phyloP scores from a whole-genome alignment of 2,329 filamentous ascomycete species.

The Pseudogymnoascus sp. region DNA sequence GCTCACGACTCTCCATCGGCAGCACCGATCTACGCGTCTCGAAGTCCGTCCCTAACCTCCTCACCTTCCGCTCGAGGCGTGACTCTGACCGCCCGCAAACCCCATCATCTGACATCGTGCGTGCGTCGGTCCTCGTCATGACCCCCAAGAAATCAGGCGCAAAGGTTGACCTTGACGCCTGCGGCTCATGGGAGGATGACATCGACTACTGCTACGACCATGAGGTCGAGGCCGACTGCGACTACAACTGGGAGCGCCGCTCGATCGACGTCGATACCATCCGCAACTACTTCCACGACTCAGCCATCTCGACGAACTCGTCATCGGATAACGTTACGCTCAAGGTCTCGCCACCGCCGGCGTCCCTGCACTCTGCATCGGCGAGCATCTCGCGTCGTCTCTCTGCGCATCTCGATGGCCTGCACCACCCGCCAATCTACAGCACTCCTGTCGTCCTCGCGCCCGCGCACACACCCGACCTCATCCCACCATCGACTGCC shows the following conservation, averaged over 20 bases:
- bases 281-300: neutral
- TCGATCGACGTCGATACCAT: conserved; percentile 39
- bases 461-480: conserved; percentile 22
- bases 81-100: neutral
- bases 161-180: conserved; percentile 25
- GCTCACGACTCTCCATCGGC: conserved; percentile 20
- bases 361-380: neutral
- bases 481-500: conserved; percentile 24
- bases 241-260: conserved; percentile 56
- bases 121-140: neutral
- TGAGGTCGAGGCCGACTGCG: conserved; percentile 57
- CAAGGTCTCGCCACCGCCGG: neutral
- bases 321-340: neutral
- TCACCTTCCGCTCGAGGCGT: neutral
- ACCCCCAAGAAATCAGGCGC: neutral
- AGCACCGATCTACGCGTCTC: conserved; percentile 23
- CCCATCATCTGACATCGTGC: neutral
- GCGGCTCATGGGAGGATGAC: conserved; percentile 55
- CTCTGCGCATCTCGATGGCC: neutral
- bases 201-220: conserved; percentile 67
- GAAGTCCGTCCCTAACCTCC: conserved; percentile 22
- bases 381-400: neutral
- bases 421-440: conserved; percentile 9
- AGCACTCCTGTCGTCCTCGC: conserved; percentile 25
- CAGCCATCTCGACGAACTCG: neutral